Conservation (phyloP, 2,329 filamentous ascomycete species). For the Zasmidium citrigriseum region DNA sequence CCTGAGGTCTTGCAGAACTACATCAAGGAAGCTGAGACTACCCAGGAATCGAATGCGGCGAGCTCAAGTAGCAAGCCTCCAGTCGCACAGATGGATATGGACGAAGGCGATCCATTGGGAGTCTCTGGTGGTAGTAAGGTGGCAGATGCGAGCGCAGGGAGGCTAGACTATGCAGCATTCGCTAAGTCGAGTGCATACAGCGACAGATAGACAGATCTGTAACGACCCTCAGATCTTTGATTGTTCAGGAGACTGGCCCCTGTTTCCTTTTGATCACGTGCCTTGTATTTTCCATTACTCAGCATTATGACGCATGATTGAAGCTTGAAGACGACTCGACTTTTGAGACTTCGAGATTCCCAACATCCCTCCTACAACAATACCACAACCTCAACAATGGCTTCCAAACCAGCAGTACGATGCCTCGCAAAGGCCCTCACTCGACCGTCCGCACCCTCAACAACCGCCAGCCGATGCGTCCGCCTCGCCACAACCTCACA, state of each 20-base stretch:
- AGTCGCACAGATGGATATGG: slow-evolving; percentile 1
- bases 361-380: background rate
- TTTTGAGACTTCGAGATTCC: background rate
- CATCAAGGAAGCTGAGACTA: background rate
- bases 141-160: background rate
- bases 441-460: slow-evolving; percentile 1
- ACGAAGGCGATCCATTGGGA: slow-evolving; percentile 16
- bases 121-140: slow-evolving; percentile 7
- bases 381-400: slow-evolving; percentile 3
- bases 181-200: slow-evolving; percentile 23
- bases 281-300: background rate
- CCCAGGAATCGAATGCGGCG: background rate
- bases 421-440: slow-evolving; percentile 7
- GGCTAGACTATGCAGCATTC: slow-evolving; percentile 22
- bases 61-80: background rate
- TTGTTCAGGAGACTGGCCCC: too few relatives aligned
- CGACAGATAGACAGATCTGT: slow-evolving; percentile 9
- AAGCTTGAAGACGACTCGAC: background rate
- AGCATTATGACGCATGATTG: background rate
- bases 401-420: slow-evolving; percentile 11
- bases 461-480: background rate
- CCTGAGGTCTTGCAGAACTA: slow-evolving; percentile 11
- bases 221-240: background rate
- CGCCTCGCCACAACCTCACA: slow-evolving; percentile 1
- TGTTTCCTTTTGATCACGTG: too few relatives aligned